phyloP scores from a whole-genome alignment of 2,329 filamentous ascomycete genomes.

The Trichoderma brevicompactum region DNA sequence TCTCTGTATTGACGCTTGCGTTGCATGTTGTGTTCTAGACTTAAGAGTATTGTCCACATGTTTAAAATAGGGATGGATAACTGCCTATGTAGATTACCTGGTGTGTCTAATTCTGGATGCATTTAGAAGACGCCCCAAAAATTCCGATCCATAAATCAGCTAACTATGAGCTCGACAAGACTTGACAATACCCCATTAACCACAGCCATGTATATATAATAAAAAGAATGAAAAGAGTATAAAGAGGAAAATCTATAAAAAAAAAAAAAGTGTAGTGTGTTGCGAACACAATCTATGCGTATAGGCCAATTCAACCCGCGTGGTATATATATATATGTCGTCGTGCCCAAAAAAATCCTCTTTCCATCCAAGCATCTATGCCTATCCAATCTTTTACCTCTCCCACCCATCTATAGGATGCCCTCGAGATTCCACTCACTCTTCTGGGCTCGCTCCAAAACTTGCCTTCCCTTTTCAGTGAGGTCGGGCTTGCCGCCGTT shows the following conservation, averaged over 20 bases:
- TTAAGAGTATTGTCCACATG: neutral
- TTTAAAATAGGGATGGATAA: neutral
- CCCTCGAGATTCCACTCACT: constrained; percentile 57
- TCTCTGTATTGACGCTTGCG: neutral
- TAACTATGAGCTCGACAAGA: neutral
- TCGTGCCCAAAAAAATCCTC: neutral
- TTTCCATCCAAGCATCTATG: constrained; percentile 7
- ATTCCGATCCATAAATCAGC: neutral
- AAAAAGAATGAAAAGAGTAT: neutral
- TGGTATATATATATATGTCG: constrained; percentile 27
- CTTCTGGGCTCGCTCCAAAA: constrained; percentile 58
- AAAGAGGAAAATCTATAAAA: constrained; percentile 7
- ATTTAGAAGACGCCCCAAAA: neutral
- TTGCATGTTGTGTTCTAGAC: too few species aligned
- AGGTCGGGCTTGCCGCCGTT: constrained; percentile 61
- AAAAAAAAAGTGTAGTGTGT: constrained; percentile 17
- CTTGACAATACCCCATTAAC: neutral
- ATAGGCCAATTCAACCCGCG: constrained; percentile 13
- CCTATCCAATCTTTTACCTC: neutral
- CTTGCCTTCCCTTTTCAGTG: constrained; percentile 56
- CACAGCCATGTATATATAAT: neutral
- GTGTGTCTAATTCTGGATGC: neutral
- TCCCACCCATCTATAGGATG: constrained; percentile 43
- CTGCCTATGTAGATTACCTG: neutral
- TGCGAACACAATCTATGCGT: constrained; percentile 29